Evolutionary conservation across 2,329 filamentous ascomycete species (phyloP).

Genomic region (Hypoxylon sp.): DNA sequence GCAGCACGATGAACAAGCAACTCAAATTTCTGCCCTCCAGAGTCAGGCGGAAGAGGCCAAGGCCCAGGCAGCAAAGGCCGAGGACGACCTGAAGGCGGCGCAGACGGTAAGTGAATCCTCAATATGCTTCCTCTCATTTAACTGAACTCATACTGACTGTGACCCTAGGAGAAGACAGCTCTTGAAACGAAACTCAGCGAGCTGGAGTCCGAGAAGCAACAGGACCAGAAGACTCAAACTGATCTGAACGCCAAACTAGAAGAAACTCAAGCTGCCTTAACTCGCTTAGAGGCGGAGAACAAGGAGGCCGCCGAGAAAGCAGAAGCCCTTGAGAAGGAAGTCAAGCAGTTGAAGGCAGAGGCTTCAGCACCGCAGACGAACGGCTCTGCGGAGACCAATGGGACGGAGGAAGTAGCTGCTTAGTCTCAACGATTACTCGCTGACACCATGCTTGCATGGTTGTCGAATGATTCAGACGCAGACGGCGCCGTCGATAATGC

Average conservation of each 20-base stretch:
- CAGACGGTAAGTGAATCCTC: constrained; percentile 52
- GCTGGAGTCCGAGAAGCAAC: constrained; percentile 46
- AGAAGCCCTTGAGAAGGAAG: constrained; percentile 46
- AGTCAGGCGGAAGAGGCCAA: constrained; percentile 56
- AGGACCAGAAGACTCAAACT: constrained; percentile 43
- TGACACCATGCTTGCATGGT: constrained; percentile 39
- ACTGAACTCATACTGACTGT: constrained; percentile 17
- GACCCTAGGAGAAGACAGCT: constrained; percentile 48
- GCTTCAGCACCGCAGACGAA: constrained; percentile 33
- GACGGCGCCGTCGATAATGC: constrained; percentile 33
- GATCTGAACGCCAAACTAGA: constrained; percentile 43
- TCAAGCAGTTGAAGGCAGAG: constrained; percentile 41
- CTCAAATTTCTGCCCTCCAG: constrained; percentile 53
- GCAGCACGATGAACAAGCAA: constrained; percentile 52
- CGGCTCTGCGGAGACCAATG: constrained; percentile 34
- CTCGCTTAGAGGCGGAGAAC: constrained; percentile 50
- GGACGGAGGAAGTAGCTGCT: constrained; percentile 34
- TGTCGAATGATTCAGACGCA: constrained; percentile 40
- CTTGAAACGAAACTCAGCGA: constrained; percentile 49
- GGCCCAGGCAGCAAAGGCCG: constrained; percentile 56
- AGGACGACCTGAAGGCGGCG: constrained; percentile 56
- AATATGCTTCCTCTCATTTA: not conserved
- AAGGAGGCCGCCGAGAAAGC: constrained; percentile 41
- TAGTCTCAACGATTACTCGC: constrained; percentile 17
- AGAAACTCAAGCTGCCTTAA: constrained; percentile 40